A percentile compares a stretch with the other conserved stretches of the same genome.
phyloP scores from a whole-genome alignment of 495 filamentous ascomycete genomes.

The Clavariopsis aquatica region DNA sequence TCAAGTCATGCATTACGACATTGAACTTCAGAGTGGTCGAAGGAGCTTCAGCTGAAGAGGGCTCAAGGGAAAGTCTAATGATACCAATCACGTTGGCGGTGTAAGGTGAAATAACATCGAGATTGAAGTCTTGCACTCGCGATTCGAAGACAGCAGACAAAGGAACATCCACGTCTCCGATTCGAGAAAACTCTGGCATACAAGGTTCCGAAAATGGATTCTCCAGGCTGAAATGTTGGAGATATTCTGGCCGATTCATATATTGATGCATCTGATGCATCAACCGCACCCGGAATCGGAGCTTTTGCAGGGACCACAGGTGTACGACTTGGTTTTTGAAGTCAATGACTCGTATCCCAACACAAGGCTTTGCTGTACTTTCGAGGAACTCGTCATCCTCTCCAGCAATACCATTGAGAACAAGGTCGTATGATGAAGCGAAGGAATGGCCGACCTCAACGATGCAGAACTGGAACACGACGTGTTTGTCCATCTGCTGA shows the following conservation, averaged over 20 bases:
- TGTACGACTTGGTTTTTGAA: conserved; percentile 85
- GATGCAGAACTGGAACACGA: conserved; percentile 93
- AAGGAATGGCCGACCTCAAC: conserved; percentile 84
- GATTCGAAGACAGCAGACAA: conserved; percentile 92
- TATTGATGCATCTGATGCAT: conserved; percentile 99
- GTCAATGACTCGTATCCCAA: conserved; percentile 88
- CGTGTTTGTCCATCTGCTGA: conserved; percentile 89
- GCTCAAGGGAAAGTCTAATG: conserved; percentile 85
- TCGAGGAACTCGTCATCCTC: conserved; percentile 86
- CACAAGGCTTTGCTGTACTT: conserved; percentile 80
- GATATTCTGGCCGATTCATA: conserved; percentile 88
- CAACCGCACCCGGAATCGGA: conserved; percentile 77
- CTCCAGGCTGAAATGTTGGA: conserved; percentile 74
- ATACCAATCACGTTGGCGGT: conserved; percentile 87
- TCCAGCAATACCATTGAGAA: conserved; percentile 86
- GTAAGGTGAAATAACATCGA: conserved; percentile 91
- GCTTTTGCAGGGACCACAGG: conserved; percentile 92
- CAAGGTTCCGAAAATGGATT: conserved; percentile 88
- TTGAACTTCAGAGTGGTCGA: conserved; percentile 96
- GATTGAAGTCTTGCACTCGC: conserved; percentile 87
- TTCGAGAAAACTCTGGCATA: conserved; percentile 86
- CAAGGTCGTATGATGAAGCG: conserved; percentile 93
- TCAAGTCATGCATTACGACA: conserved; percentile 95
- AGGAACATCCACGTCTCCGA: conserved; percentile 93
- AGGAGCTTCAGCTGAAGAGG: conserved; percentile 89